Evolutionary conservation across 192 early-diverging fungal species (phyloP), one percentile per base, ranked within the genome.

Genomic region (Allomyces macrogynus): DNA sequence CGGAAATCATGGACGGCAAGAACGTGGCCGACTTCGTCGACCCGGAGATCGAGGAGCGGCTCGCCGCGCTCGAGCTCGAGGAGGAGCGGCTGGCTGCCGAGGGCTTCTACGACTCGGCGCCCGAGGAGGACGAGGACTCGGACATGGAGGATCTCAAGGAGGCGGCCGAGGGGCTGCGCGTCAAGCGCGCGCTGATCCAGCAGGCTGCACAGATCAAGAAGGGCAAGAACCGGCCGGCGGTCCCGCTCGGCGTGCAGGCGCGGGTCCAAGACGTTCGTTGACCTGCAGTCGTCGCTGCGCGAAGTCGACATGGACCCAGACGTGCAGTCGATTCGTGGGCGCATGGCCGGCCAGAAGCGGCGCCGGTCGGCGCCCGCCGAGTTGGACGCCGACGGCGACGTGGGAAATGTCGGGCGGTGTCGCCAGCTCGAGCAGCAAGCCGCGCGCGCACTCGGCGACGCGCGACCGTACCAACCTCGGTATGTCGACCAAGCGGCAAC

Each of bases 11-110:
- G 84, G 86, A 97, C 70, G 95, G 95, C 70, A 89, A 92, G 80
- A 99, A 99, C 77, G 82, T 99, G 42, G 91, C 91, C 23, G 97
- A 99, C 79, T 99, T 97, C 74, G 78, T 97, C 72, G 97, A 99
- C 78, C 80, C 94, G 27, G 92, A 97, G 5, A 97, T 99, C 73
- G 92, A 92, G 69, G 90, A 93, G 73, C 87, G 88, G 70, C 77
- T 99, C 66, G 93, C 90, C 23, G 92, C 86, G 67, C 81, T 99
- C 42, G 95, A 99, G 74, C 83, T 86, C 67, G 97, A 99, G 74
- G 97, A 99, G 78, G 95, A 96, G 77, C 78, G 86, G 62, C 77
- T 99, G 26, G 86, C 81, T 20, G 86, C 88, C 60, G 89, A 95
- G 75, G 95, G 95, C 26, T 86, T 90, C 75, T 99, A 99, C 77